phyloP scores from a whole-genome alignment of 2,329 filamentous ascomycete genomes.

The Fonsecaea monophora region DNA sequence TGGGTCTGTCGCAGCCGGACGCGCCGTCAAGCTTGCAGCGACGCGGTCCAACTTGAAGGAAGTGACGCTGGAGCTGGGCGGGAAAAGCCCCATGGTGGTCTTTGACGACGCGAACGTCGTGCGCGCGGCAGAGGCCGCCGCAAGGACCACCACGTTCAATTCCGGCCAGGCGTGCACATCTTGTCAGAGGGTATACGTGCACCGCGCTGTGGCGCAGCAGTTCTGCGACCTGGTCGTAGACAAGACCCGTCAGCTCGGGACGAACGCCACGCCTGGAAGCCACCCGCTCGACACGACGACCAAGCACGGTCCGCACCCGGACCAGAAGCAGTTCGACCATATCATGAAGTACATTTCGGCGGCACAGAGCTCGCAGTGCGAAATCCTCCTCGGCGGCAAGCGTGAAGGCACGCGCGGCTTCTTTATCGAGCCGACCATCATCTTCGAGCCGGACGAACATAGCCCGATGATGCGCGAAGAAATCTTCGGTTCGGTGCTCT shows the following conservation, averaged over 20 bases:
- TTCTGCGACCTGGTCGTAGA: too few species aligned
- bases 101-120: constrained; percentile 56
- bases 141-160: too few species aligned
- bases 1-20: constrained; percentile 73
- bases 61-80: constrained; percentile 64
- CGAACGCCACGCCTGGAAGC: too few species aligned
- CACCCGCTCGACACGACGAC: too few species aligned
- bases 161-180: constrained; percentile 68
- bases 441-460: constrained; percentile 43
- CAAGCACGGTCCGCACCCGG: too few species aligned
- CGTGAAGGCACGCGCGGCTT: too few species aligned
- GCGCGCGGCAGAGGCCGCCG: too few species aligned
- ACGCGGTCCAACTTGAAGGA: constrained; percentile 61
- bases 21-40: constrained; percentile 45
- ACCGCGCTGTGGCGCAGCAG: too few species aligned
- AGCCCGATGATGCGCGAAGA: constrained; percentile 50
- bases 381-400: constrained; percentile 38
- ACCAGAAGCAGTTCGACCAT: too few species aligned
- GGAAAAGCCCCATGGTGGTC: constrained; percentile 66
- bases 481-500: constrained; percentile 52
- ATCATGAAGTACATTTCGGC: too few species aligned
- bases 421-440: constrained; percentile 44
- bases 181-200: constrained; percentile 47
- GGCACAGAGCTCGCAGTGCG: constrained; percentile 44
- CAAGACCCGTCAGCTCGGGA: too few species aligned